A percentile compares a stretch with the other conserved stretches of the same genome.
These are phyloP conservation scores for Globisporangium nodosum DNA, from an alignment of 352 stramenopile genomes.

Conservation along the genomic window DNA sequence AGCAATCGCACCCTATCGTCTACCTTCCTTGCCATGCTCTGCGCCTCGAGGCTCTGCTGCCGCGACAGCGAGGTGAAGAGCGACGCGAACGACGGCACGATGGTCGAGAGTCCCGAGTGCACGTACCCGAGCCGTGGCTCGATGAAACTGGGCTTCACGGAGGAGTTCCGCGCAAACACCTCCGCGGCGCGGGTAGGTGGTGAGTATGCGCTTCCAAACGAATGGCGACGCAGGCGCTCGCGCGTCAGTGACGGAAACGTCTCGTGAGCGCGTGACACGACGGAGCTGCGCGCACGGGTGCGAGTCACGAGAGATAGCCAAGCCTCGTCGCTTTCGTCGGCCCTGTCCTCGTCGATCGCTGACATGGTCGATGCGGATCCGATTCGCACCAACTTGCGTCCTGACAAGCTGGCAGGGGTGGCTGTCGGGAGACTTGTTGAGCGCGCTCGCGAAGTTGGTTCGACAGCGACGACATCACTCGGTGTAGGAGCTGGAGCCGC, in stretches of 20 bases:
- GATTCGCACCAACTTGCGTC: background rate
- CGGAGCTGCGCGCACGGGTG: background rate
- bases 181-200: background rate
- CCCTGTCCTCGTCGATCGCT: background rate
- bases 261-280: background rate
- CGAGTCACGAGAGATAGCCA: background rate
- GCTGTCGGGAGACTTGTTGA: background rate
- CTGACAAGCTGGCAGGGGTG: too few relatives aligned
- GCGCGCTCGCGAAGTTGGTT: background rate
- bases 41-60: background rate
- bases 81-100: conserved; percentile 1
- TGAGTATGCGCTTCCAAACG: background rate
- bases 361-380: background rate
- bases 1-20: background rate
- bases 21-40: background rate
- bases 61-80: conserved; percentile 3
- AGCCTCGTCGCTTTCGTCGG: background rate
- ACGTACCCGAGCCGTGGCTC: conserved; percentile 6
- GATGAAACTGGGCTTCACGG: conserved; percentile 7
- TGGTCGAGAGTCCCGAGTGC: conserved; percentile 8
- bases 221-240: background rate
- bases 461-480: background rate
- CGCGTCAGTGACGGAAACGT: background rate
- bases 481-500: background rate
- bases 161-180: background rate